Evolutionary conservation across 2,329 filamentous ascomycete genomes (phyloP), one percentile per base, ranked within the genome.

Genomic region (Ceratocystis papillata): DNA sequence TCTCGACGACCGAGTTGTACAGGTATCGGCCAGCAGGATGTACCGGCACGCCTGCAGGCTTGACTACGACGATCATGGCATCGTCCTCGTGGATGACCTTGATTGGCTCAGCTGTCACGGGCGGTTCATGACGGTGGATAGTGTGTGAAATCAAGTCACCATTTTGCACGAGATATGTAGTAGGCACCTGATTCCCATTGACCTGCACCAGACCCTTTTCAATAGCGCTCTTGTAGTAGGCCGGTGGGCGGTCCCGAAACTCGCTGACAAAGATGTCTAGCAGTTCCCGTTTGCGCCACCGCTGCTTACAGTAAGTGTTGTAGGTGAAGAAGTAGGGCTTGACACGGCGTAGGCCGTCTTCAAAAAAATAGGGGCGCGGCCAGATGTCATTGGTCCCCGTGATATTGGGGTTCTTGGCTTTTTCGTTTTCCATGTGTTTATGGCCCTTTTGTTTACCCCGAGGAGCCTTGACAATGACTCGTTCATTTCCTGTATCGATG

Each of bases 11-110:
- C 0, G 90, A 93, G 77, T 99, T 99, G 80, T 88, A 96, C 75
- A 93, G 91, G 79, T 99, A 99, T 62, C 94, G 86, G 5, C 94
- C 94, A 0, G 94, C 93, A 5, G 94, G 90, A 75, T 99, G 94
- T 0, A 99, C 94, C 0, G 94, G 94, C 50, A 99, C 87, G 5
- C 94, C 94, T 0, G 93, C 88, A 0, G 94, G 94, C 76, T 99
- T 99, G 78, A 96, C 91, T 74, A 99, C 96, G 69, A 97, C 92
- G 67, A 99, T 88, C 79, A 99, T 87, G 70, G 92, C 88, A 59
- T 95, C 84, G 71, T 96, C 90, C 75, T 99, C 94, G 75, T 96
- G 88, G 48, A 99, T 85, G 59, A 96, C 82, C 17, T 83, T 84
- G 62, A 99, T 87, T 0, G 89, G 84, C 53, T 89, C 83, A 17